Conservation (phyloP, 2,329 filamentous ascomycete species). For the Fusarium papillatum region DNA sequence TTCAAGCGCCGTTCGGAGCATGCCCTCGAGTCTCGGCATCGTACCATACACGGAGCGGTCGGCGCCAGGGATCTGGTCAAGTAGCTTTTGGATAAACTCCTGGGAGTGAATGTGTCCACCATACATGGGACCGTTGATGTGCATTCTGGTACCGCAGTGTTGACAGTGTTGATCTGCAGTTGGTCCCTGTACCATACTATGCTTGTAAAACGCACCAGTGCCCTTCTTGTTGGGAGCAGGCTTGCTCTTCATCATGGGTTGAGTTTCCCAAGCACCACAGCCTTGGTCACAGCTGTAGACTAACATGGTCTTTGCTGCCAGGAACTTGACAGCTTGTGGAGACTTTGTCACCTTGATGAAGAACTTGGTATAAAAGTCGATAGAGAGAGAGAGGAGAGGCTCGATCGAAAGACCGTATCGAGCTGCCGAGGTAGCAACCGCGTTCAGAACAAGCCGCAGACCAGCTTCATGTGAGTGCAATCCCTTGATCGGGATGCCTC, state of each 20-base stretch:
- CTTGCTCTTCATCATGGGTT: slow-evolving; percentile 81
- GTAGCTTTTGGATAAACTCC: slow-evolving; percentile 83
- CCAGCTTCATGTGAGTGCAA: slow-evolving; percentile 90
- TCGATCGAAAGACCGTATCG: slow-evolving; percentile 92
- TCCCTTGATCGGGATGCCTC: slow-evolving; percentile 89
- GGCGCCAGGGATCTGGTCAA: slow-evolving; percentile 77
- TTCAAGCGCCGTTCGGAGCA: slow-evolving; percentile 90
- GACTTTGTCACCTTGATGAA: slow-evolving; percentile 88
- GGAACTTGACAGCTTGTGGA: slow-evolving; percentile 89
- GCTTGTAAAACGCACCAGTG: slow-evolving; percentile 80
- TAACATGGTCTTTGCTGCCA: slow-evolving; percentile 92
- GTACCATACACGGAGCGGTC: slow-evolving; percentile 84
- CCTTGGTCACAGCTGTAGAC: slow-evolving; percentile 92
- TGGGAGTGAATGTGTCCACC: slow-evolving; percentile 89
- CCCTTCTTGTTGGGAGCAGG: slow-evolving; percentile 78
- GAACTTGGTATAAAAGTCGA: slow-evolving; percentile 94
- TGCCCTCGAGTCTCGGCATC: slow-evolving; percentile 85
- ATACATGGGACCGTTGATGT: slow-evolving; percentile 95
- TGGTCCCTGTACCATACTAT: slow-evolving; percentile 80
- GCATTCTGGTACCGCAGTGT: slow-evolving; percentile 89
- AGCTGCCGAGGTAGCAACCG: slow-evolving; percentile 83
- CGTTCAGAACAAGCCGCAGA: slow-evolving; percentile 86
- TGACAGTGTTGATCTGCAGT: slow-evolving; percentile 76
- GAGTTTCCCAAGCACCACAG: slow-evolving; percentile 92
- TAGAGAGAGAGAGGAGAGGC: slow-evolving; percentile 91